phyloP scores from a whole-genome alignment of 495 filamentous ascomycete species.

The Lasiosphaeria hispida region DNA sequence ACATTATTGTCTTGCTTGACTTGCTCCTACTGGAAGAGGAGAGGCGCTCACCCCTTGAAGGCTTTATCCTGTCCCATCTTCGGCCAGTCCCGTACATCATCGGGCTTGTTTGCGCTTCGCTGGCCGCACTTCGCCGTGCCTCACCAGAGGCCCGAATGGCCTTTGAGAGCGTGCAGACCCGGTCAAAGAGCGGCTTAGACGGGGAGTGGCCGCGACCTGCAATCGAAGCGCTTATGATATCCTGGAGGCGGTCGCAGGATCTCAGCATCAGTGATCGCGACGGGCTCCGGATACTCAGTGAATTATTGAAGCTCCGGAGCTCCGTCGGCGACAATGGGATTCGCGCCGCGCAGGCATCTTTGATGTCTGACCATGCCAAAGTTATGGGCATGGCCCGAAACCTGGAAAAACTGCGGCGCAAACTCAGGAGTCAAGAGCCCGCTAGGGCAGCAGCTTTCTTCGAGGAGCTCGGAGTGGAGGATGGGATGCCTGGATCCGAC shows the following conservation, averaged over 20 bases:
- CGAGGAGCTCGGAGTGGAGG: conserved; percentile 14
- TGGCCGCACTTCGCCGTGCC: conserved; percentile 7
- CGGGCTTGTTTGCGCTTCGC: conserved; percentile 9
- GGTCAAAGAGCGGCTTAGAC: neutral
- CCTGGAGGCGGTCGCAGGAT: conserved; percentile 12
- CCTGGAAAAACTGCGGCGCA: conserved; percentile 2
- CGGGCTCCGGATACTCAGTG: neutral
- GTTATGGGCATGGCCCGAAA: conserved; percentile 5
- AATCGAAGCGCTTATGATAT: conserved; percentile 7
- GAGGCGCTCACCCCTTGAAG: neutral
- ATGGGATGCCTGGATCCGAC: conserved; percentile 1
- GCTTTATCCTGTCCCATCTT: conserved; percentile 8
- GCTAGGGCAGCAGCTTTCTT: conserved; percentile 11
- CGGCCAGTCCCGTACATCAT: conserved; percentile 7
- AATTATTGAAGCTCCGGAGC: conserved; percentile 2
- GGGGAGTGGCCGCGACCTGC: conserved; percentile 6
- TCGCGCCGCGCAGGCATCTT: neutral
- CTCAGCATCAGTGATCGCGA: conserved; percentile 15
- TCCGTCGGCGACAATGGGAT: neutral
- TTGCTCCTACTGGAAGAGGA: neutral
- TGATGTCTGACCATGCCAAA: conserved; percentile 10
- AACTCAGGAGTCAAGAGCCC: conserved; percentile 2
- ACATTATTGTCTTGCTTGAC: conserved; percentile 6
- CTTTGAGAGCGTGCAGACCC: conserved; percentile 13
- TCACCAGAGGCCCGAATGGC: neutral